phyloP scores from a whole-genome alignment of 768 basidiomycete genomes.

The Pulveroboletus sp. region DNA sequence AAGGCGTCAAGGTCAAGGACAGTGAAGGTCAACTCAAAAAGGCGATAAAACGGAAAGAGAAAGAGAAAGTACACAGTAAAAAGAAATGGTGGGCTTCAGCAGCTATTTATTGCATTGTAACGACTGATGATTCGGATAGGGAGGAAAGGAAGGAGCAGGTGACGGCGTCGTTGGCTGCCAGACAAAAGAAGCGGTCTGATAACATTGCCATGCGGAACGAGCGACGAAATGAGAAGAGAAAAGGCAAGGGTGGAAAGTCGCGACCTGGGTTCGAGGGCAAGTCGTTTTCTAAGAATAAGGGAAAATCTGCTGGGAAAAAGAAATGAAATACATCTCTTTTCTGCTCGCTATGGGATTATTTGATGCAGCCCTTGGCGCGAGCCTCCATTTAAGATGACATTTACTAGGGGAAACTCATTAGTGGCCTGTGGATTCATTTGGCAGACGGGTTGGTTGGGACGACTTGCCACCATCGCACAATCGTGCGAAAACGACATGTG shows the following conservation, averaged over 20 bases:
- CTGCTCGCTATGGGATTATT: too few relatives aligned
- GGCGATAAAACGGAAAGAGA: conserved; percentile 89
- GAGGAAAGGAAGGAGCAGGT: conserved; percentile 82
- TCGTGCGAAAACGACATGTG: too few relatives aligned
- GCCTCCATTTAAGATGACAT: too few relatives aligned
- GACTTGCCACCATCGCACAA: too few relatives aligned
- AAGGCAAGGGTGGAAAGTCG: conserved; percentile 62
- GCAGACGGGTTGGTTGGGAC: too few relatives aligned
- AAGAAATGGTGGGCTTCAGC: conserved; percentile 70
- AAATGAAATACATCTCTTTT: conserved; percentile 13
- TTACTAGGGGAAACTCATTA: too few relatives aligned
- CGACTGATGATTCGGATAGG: conserved; percentile 45
- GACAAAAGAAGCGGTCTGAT: conserved; percentile 86
- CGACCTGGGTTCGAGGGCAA: conserved; percentile 90
- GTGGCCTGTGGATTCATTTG: too few relatives aligned
- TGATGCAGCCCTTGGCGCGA: too few relatives aligned
- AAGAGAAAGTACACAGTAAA: conserved; percentile 81
- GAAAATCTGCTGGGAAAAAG: conserved; percentile 24
- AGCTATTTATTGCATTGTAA: neutral
- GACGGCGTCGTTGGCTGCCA: conserved; percentile 70
- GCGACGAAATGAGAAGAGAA: conserved; percentile 59
- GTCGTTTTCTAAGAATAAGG: conserved; percentile 59
- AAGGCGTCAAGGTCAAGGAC: conserved; percentile 90
- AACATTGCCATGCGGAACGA: conserved; percentile 89
- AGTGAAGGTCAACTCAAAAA: conserved; percentile 86